Percentiles rank a stretch among this genome's conserved stretches.
These are phyloP conservation scores for Penicillium sp. DNA, from an alignment of 2,329 filamentous ascomycete species.

Conservation along the genomic window DNA sequence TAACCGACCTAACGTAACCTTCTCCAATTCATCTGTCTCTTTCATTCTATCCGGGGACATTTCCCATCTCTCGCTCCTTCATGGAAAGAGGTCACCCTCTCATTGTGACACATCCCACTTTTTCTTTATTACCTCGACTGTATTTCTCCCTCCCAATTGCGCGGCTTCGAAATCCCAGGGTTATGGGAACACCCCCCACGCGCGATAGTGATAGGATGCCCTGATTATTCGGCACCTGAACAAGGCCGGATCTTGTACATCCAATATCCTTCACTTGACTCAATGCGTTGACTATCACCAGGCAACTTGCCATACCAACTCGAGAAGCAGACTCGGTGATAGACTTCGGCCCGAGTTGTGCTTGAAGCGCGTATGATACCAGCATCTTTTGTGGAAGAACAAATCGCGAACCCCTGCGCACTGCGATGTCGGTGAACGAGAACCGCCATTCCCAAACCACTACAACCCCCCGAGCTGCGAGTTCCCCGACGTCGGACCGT, in stretches of 20 bases:
- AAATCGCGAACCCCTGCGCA: slow-evolving; percentile 21
- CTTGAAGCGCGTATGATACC: slow-evolving; percentile 4
- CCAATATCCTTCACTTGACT: slow-evolving; percentile 12
- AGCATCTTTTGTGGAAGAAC: slow-evolving; percentile 14
- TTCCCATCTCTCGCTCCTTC: slow-evolving; percentile 7
- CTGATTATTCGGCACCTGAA: slow-evolving; percentile 15
- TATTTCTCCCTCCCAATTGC: not conserved
- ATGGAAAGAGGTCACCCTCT: slow-evolving; percentile 6
- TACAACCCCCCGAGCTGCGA: slow-evolving; percentile 25
- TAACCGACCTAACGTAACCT: slow-evolving; percentile 5
- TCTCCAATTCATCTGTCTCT: slow-evolving; percentile 9
- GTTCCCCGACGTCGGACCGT: slow-evolving; percentile 24
- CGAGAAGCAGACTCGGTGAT: not conserved
- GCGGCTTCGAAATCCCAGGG: slow-evolving; percentile 1
- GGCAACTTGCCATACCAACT: not conserved
- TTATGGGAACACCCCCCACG: slow-evolving; percentile 10
- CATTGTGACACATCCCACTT: slow-evolving; percentile 2
- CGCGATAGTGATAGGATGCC: slow-evolving; percentile 16
- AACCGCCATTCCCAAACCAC: slow-evolving; percentile 29
- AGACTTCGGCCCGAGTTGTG: slow-evolving; percentile 1
- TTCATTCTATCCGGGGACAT: slow-evolving; percentile 8
- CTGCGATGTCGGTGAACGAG: slow-evolving; percentile 43
- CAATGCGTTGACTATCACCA: slow-evolving; percentile 20
- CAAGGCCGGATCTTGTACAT: slow-evolving; percentile 15
- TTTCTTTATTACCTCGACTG: slow-evolving; percentile 3